Base-by-base conservation (phyloP, 805 yeast species). In the Grigorovia yakushimaensis region DNA sequence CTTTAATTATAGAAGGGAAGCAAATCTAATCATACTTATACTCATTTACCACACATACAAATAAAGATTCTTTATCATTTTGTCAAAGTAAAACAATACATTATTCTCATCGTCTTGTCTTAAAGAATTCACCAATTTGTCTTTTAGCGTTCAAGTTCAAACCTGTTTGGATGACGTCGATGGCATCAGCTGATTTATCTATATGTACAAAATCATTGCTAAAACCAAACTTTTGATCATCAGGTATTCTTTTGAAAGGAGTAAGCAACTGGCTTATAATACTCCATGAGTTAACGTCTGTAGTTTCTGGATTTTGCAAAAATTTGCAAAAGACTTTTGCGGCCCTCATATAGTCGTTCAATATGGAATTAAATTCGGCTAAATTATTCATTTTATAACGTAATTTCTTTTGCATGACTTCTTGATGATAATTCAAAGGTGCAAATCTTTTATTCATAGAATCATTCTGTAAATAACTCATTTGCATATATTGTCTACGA, bases 111-210 rank as follows among this genome's bases (percentile, higher is more conserved):
- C 37, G 11, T 33, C 37, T 33, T 15, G 5, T 51, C 42, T 54
- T 54, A 43, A 64, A 53, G 13, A 59, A 51, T 9, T 45, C 49
- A 18, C 68, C 68, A 4, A 64, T 33, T 39, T 60, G 58, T 39
- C 44, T 54, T 43, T 54, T 61, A 1, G 65, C 57, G 40, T 54
- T 57, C 19, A 60, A 38, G 19, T 37, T 48, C 41, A 62, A 39
- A 27, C 61, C 58, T 13, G 54, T 47, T 42, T 57, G 58, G 5
- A 56, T 56, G n/a, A 62, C 54, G 11, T 53, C 51, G 7, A 52
- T 46, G 0, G 60, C 50, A 21, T 54, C 39, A 19, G 50, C 46
- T 10, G 51, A 49, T 33, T 35, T 46, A 8, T 44, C 22, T 11
- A 41, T 3, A 41, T 4, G 7, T 18, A 30, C 33, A 1, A 18